A percentile compares a stretch with the other conserved stretches of the same genome.
These are phyloP conservation scores for Podospora pseudoanserina DNA, from an alignment of 495 filamentous ascomycete species.

Conservation along the genomic window DNA sequence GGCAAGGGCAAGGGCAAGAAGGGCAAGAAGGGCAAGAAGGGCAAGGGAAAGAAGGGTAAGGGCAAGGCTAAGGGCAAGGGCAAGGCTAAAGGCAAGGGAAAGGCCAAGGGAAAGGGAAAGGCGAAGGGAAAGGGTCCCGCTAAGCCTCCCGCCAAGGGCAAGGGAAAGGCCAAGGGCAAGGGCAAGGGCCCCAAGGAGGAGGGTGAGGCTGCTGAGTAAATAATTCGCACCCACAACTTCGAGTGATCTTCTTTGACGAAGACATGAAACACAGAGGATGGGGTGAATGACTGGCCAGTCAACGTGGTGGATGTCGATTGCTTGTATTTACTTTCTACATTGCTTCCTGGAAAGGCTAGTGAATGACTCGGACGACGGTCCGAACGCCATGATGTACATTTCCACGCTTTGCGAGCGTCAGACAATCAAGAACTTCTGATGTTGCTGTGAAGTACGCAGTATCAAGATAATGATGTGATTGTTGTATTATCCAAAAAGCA, in stretches of 20 bases:
- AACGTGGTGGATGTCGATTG: background rate
- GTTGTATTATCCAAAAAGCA: too few relatives aligned
- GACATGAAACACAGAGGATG: background rate
- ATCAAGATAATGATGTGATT: too few relatives aligned
- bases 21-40: constrained; percentile 14
- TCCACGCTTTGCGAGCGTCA: background rate
- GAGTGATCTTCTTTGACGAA: background rate
- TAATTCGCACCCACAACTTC: background rate
- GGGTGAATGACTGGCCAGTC: background rate
- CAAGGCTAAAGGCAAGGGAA: constrained; percentile 12
- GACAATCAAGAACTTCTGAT: too few relatives aligned
- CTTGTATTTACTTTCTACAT: background rate
- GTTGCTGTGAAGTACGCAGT: too few relatives aligned
- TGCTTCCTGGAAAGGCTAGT: background rate
- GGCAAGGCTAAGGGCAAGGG: constrained; percentile 9
- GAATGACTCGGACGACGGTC: background rate
- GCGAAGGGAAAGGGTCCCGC: background rate
- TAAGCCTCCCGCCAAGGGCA: constrained; percentile 7
- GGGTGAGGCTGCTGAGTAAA: constrained; percentile 4
- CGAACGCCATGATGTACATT: background rate
- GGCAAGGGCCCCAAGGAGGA: background rate
- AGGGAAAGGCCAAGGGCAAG: constrained; percentile 15
- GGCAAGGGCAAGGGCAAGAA: constrained; percentile 8
- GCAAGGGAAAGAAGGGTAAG: constrained; percentile 16
- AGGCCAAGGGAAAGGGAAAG: constrained; percentile 11